Evolutionary conservation across 352 stramenopile genomes (phyloP).

Genomic region (Aphanomyces astaci): DNA sequence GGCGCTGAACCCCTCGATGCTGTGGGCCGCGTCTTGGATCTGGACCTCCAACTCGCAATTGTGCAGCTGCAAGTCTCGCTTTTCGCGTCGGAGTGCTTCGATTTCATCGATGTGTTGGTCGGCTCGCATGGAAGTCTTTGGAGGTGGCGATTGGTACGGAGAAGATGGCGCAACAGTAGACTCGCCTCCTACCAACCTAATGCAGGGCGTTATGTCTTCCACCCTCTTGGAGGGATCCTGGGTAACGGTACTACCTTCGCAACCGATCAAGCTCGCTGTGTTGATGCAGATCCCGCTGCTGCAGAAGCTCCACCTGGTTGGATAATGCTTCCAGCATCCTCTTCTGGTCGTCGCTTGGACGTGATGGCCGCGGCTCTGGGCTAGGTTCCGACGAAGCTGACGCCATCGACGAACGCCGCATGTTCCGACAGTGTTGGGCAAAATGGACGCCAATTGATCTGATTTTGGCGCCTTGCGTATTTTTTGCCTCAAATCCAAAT

Average conservation of each 20-base stretch:
- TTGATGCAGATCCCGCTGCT: slow-evolving; percentile 2
- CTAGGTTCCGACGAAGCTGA: background rate
- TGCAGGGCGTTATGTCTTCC: too few relatives aligned
- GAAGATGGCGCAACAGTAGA: background rate
- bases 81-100: slow-evolving; percentile 8
- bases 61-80: slow-evolving; percentile 7
- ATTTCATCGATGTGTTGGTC: slow-evolving; percentile 15
- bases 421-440: background rate
- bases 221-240: too few relatives aligned
- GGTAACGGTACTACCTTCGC: too few relatives aligned
- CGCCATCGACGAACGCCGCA: background rate
- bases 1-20: slow-evolving; percentile 18
- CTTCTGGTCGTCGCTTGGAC: background rate
- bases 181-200: background rate
- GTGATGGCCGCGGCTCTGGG: background rate
- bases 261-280: slow-evolving; percentile 2
- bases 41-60: slow-evolving; percentile 15
- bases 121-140: background rate
- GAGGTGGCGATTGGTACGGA: slow-evolving; percentile 5
- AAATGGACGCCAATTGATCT: background rate
- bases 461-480: background rate
- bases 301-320: slow-evolving; percentile 7
- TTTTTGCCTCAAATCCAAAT: background rate
- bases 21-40: slow-evolving; percentile 18
- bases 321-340: background rate